Evolutionary conservation across 1,284 basidiomycete species (phyloP).

Genomic region (Puccinia brachypodii): DNA sequence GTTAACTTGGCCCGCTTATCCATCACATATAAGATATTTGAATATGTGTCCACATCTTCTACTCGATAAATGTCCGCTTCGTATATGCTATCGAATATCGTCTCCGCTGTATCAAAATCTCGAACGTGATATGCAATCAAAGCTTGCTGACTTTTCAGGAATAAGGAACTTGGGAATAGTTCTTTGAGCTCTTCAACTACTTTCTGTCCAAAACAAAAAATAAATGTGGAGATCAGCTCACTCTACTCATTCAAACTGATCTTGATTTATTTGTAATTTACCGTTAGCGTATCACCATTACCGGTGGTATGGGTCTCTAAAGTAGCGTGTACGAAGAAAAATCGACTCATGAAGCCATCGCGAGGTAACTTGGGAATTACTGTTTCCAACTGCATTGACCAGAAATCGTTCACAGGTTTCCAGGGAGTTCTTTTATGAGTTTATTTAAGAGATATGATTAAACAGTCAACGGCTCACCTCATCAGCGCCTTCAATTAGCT

Average conservation of each 20-base stretch:
- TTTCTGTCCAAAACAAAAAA: constrained; percentile 52
- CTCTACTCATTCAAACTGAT: constrained; percentile 22
- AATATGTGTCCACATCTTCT: constrained; percentile 94
- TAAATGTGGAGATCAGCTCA: neutral
- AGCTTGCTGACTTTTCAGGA: constrained; percentile 80
- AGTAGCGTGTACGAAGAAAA: constrained; percentile 86
- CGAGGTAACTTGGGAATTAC: constrained; percentile 65
- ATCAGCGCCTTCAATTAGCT: constrained; percentile 80
- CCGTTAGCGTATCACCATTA: constrained; percentile 59
- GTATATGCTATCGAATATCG: constrained; percentile 78
- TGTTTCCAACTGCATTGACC: constrained; percentile 10
- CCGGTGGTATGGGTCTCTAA: constrained; percentile 87
- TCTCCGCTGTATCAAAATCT: constrained; percentile 80
- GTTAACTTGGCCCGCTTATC: constrained; percentile 85
- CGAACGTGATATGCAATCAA: constrained; percentile 85
- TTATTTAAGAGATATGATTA: constrained; percentile 9
- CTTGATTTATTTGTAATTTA: constrained; percentile 43
- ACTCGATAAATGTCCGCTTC: constrained; percentile 80
- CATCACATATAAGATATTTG: constrained; percentile 94
- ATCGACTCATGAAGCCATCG: constrained; percentile 70
- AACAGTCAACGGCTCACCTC: constrained; percentile 65
- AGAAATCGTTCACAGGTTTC: neutral
- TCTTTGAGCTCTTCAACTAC: constrained; percentile 76
- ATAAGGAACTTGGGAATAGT: constrained; percentile 78
- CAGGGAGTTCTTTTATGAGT: neutral